Base-by-base conservation (phyloP, 257 asterid species). In the Knoxia roxburghii region DNA sequence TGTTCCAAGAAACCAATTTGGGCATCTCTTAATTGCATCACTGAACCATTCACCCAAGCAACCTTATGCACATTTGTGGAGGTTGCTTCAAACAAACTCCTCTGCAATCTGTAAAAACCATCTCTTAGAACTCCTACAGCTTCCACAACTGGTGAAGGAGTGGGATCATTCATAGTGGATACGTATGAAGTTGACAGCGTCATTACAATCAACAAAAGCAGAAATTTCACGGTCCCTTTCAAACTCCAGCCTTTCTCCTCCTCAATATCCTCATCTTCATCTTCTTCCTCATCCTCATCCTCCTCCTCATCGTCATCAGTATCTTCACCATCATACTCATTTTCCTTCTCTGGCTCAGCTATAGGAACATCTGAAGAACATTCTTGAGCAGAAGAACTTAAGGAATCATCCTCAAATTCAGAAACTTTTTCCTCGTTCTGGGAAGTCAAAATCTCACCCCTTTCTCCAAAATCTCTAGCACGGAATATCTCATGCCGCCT, bases 181-280 rank as follows among this genome's bases (percentile, higher is more conserved):
- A 82, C 75, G 70, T 77, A 82, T 6, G 81, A 70, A 4, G 81
- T 76, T 11, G 82, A 84, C 24, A 79, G 63, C 10, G 76, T 63
- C 52, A 83, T 75, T 49, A 73, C 79, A 68, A 57, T 59, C 79
- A 80, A 27, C 20, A 76, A 60, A 60, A 85, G 58, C 61, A 87
- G 41, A 78, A 78, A n/a, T 58, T 83, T 84, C 13, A 84, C 1
- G 4, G 78, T 39, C 68, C 87, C 80, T 73, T 76, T 72, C 13
- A 84, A 35, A 69, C 82, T 71, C 85, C 87, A 73, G 56, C 86
- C 77, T 3, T 63, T 54, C 0, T 74, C 84, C 6, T 52, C 80
- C n/a, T 56, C 86, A 1, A 61, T 75, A 1, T 68, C 75, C n/a
- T 76, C 77, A 2, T 8, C 37, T 35, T 73, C 82, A 6, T 56